A percentile compares a stretch with the other conserved stretches of the same genome.
Evolutionary conservation across 768 basidiomycete genomes (phyloP).

Genomic region (Russula compacta): DNA sequence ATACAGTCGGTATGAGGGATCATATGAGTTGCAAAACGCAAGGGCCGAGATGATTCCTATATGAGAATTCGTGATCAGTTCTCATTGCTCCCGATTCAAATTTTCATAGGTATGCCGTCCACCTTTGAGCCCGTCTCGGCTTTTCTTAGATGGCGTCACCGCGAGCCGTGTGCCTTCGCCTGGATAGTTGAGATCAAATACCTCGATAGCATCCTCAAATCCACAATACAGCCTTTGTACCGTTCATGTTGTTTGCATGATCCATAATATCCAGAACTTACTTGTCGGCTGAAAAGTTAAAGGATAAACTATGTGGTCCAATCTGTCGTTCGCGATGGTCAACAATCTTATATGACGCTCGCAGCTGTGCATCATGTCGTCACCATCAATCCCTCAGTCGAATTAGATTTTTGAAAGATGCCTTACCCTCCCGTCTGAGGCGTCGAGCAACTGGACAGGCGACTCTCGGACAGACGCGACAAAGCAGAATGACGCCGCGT

Average conservation of each 20-base stretch:
- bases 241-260: background rate
- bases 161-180: conserved; percentile 63
- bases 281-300: conserved; percentile 62
- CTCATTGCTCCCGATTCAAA: background rate
- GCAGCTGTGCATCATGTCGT: conserved; percentile 41
- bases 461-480: conserved; percentile 75
- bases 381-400: background rate
- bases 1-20: conserved; percentile 46
- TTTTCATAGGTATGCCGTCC: background rate
- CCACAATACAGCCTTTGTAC: conserved; percentile 71
- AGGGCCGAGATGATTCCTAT: conserved; percentile 77
- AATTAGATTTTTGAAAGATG: background rate
- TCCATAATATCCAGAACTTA: conserved; percentile 26
- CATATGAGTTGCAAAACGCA: conserved; percentile 59
- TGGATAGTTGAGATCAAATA: conserved; percentile 68
- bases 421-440: conserved; percentile 60
- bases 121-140: conserved; percentile 85
- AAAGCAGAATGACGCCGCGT: conserved; percentile 71
- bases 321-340: conserved; percentile 91
- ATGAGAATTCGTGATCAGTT: background rate
- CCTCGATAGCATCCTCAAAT: conserved; percentile 76
- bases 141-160: conserved; percentile 68
- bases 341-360: conserved; percentile 86
- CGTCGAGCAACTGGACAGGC: conserved; percentile 82
- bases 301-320: conserved; percentile 77